Evolutionary conservation across 2,329 filamentous ascomycete species (phyloP).

Genomic region (Xylariaceae sp.): DNA sequence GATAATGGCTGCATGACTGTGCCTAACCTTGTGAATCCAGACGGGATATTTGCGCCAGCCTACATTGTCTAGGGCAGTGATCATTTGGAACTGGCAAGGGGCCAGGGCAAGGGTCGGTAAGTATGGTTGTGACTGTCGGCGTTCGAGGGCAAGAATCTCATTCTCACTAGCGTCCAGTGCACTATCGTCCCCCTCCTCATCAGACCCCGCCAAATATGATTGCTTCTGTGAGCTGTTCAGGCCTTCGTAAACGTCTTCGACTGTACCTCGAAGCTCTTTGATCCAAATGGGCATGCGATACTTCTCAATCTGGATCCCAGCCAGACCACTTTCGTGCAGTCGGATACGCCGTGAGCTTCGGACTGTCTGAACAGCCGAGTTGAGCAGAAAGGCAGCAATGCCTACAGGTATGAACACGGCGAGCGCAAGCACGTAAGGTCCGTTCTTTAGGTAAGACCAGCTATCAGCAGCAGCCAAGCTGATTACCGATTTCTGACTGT

Average conservation of each 20-base stretch:
- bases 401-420: constrained; percentile 76
- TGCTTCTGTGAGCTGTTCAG: constrained; percentile 72
- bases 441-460: constrained; percentile 51
- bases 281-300: constrained; percentile 81
- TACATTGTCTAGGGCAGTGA: constrained; percentile 73
- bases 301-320: constrained; percentile 68
- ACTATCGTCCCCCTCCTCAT: constrained; percentile 54
- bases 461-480: constrained; percentile 42
- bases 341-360: constrained; percentile 76
- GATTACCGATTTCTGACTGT: constrained; percentile 36
- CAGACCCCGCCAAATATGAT: constrained; percentile 69
- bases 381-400: constrained; percentile 72
- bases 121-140: constrained; percentile 45
- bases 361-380: constrained; percentile 77
- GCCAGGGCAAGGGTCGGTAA: constrained; percentile 79
- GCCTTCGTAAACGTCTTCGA: constrained; percentile 79
- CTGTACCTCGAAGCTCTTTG: constrained; percentile 74
- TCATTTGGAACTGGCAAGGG: constrained; percentile 82
- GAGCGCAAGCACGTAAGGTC: constrained; percentile 70
- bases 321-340: constrained; percentile 74
- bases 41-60: constrained; percentile 71
- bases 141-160: constrained; percentile 50
- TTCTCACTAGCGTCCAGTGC: constrained; percentile 42
- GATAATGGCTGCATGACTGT: constrained; percentile 91
- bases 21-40: constrained; percentile 76